Percentiles rank a stretch among this genome's conserved stretches.
Conservation (phyloP, 768 basidiomycete genomes). For the Leucosporidium creatinivorum region DNA sequence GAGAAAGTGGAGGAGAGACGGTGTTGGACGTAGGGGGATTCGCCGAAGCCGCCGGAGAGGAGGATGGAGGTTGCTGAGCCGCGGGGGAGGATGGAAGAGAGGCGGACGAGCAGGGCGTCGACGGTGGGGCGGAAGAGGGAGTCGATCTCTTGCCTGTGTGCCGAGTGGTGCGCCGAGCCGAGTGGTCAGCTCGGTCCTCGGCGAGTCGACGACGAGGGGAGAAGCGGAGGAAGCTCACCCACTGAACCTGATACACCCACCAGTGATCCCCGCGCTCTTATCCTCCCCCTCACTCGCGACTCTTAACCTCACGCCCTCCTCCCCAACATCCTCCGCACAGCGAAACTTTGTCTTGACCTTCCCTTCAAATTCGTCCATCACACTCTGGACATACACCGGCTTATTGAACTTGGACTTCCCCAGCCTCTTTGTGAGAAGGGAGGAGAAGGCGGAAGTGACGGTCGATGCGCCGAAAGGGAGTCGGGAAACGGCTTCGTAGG, state of each 20-base stretch:
- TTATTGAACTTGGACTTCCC: slow-evolving; percentile 17
- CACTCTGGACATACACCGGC: neutral
- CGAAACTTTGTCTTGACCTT: slow-evolving; percentile 9
- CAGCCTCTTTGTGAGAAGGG: neutral
- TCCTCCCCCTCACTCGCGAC: slow-evolving; percentile 7
- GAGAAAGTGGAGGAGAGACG: slow-evolving; percentile 4
- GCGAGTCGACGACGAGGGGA: no score
- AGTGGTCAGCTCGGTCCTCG: no score
- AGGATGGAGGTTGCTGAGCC: slow-evolving; percentile 4
- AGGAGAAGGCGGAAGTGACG: slow-evolving; percentile 1
- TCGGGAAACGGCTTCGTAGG: slow-evolving; percentile 8
- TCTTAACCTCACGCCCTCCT: neutral
- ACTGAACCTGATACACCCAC: slow-evolving; percentile 9
- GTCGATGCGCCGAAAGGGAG: slow-evolving; percentile 3
- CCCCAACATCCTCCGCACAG: neutral
- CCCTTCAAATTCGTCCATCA: slow-evolving; percentile 6
- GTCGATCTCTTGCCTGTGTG: slow-evolving; percentile 15
- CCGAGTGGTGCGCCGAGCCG: no score
- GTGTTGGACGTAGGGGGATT: slow-evolving; percentile 20
- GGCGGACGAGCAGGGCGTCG: slow-evolving; percentile 12
- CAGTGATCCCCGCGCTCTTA: slow-evolving; percentile 1
- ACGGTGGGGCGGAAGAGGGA: neutral
- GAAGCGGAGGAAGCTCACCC: neutral
- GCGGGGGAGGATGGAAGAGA: slow-evolving; percentile 6
- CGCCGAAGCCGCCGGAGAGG: slow-evolving; percentile 25